These are phyloP conservation scores for Metschnikowia continentalis DNA, from an alignment of 805 yeast genomes.

Conservation along the genomic window DNA sequence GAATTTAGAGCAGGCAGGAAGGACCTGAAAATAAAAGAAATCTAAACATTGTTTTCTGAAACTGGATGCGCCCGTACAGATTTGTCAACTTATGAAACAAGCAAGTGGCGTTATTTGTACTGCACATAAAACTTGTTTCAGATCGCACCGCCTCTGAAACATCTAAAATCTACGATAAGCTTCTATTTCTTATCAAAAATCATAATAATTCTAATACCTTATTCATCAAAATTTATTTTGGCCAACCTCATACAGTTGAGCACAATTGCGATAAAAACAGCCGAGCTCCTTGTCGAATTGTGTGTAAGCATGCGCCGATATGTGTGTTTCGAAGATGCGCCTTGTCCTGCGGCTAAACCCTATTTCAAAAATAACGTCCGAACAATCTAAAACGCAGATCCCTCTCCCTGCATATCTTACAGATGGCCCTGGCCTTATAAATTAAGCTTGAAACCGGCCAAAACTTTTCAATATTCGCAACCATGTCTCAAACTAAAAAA, in stretches of 20 bases:
- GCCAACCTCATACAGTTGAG: not conserved
- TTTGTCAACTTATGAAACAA: not conserved
- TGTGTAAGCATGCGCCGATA: not conserved
- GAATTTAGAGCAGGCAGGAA: not conserved
- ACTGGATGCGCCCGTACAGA: not conserved
- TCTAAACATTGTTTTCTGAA: too few species aligned
- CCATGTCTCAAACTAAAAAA: conserved; percentile 6
- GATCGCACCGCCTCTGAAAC: not conserved
- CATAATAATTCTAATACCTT: not conserved
- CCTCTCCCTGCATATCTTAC: not conserved
- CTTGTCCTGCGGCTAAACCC: not conserved
- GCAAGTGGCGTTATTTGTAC: not conserved
- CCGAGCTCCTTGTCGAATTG: not conserved
- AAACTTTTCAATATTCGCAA: not conserved
- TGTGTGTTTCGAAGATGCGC: not conserved
- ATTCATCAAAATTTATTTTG: not conserved
- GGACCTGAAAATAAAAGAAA: too few species aligned
- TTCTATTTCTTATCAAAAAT: not conserved
- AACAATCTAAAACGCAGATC: not conserved
- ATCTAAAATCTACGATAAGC: not conserved
- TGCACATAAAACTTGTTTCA: not conserved
- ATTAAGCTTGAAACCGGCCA: not conserved
- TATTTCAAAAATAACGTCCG: not conserved
- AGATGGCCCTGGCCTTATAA: not conserved
- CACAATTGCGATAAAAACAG: not conserved